Percentiles rank a stretch among this genome's conserved stretches.
Conservation (phyloP, 2,329 filamentous ascomycete genomes). For the Cercospora sp. region DNA sequence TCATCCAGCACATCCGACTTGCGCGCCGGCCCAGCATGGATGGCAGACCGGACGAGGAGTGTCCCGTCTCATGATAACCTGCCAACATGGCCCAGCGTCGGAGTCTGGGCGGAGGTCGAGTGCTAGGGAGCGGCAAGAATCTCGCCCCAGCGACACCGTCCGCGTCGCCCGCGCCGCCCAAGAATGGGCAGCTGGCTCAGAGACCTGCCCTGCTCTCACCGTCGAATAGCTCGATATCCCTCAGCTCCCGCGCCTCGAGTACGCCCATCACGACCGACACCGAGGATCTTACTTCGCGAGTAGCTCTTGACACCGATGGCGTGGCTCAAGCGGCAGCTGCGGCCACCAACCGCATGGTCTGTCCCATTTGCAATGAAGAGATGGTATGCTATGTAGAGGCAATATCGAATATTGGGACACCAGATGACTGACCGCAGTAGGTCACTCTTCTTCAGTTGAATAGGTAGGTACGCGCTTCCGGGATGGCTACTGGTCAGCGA, state of each 20-base stretch:
- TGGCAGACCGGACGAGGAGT: conserved; percentile 1
- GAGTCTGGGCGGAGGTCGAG: conserved; percentile 81
- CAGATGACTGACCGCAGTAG: conserved; percentile 49
- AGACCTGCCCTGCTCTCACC: conserved; percentile 55
- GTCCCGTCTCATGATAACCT: background rate
- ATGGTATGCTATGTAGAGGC: conserved; percentile 63
- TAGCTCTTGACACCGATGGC: conserved; percentile 66
- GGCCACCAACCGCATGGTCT: conserved; percentile 70
- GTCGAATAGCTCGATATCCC: conserved; percentile 72
- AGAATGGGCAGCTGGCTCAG: conserved; percentile 41
- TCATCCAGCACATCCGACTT: conserved; percentile 2
- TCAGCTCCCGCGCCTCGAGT: conserved; percentile 72
- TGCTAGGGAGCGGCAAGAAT: conserved; percentile 82
- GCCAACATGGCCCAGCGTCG: conserved; percentile 73
- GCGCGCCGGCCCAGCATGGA: conserved; percentile 12
- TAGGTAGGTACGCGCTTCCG: conserved; percentile 50
- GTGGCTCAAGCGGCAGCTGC: conserved; percentile 57
- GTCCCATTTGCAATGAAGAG: conserved; percentile 97
- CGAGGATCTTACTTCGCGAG: conserved; percentile 78
- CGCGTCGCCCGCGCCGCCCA: conserved; percentile 59
- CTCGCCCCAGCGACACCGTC: conserved; percentile 63
- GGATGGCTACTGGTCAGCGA: background rate
- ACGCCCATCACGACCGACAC: conserved; percentile 68
- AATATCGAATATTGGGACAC: background rate
- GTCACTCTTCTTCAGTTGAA: conserved; percentile 92